These are phyloP conservation scores for Cyclocybe aegerita DNA, from an alignment of 768 basidiomycete species.

Conservation along the genomic window DNA sequence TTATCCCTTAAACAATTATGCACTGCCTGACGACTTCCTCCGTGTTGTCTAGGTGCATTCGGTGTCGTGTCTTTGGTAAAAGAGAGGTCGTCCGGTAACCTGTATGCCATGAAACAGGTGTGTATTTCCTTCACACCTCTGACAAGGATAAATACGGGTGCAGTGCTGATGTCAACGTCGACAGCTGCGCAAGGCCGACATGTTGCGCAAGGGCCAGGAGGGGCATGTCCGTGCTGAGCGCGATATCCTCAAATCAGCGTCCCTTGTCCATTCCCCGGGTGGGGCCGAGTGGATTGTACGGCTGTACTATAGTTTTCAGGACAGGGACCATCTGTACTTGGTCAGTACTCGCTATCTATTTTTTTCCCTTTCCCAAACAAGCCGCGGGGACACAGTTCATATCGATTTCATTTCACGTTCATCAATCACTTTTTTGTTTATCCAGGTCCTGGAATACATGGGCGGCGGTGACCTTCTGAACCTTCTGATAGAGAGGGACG, in stretches of 20 bases:
- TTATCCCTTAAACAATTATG: constrained; percentile 18
- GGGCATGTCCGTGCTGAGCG: constrained; percentile 96
- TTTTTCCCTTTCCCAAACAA: constrained; percentile 24
- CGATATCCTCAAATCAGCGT: constrained; percentile 89
- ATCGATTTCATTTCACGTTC: constrained; percentile 51
- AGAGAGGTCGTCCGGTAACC: constrained; percentile 73
- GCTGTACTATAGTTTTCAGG: constrained; percentile 92
- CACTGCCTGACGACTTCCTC: constrained; percentile 21
- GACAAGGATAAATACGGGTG: not conserved
- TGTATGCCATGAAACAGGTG: constrained; percentile 98
- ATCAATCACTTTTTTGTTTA: constrained; percentile 23
- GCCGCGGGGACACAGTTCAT: constrained; percentile 37
- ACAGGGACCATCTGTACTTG: constrained; percentile 92
- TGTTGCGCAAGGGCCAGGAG: constrained; percentile 96
- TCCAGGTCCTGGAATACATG: constrained; percentile 90
- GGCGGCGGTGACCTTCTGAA: constrained; percentile 96
- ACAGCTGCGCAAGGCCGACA: constrained; percentile 84
- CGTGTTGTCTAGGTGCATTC: constrained; percentile 70
- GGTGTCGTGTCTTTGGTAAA: constrained; percentile 93
- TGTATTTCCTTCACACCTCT: constrained; percentile 9
- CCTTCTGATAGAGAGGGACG: constrained; percentile 88
- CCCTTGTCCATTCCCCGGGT: constrained; percentile 70
- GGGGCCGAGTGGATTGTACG: constrained; percentile 93
- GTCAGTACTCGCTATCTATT: constrained; percentile 42
- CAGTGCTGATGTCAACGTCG: constrained; percentile 18